These are phyloP conservation scores for Mortierella sp. DNA, from an alignment of 371 early-diverging fungal genomes.

Conservation along the genomic window DNA sequence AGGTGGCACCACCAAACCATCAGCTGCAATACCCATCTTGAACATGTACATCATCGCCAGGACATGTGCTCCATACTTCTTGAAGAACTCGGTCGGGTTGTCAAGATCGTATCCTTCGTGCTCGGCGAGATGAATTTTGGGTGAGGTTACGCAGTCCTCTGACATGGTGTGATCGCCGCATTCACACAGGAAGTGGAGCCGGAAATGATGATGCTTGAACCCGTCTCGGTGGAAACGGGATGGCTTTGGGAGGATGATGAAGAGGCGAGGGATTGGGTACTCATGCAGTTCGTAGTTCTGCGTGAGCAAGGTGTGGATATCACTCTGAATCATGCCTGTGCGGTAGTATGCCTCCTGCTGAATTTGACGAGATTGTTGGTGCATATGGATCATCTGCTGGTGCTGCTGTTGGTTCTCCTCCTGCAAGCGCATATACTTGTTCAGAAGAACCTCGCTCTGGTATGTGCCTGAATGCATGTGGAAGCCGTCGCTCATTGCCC, in stretches of 20 bases:
- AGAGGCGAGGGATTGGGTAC: slow-evolving; percentile 26
- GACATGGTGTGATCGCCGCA: slow-evolving; percentile 22
- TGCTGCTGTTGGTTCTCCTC: no score
- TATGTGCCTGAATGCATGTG: no score
- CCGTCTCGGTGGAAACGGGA: neutral
- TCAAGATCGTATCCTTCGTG: slow-evolving; percentile 43
- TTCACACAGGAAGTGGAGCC: slow-evolving; percentile 36
- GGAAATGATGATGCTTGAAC: slow-evolving; percentile 17
- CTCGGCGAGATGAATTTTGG: slow-evolving; percentile 29
- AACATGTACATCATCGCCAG: slow-evolving; percentile 31
- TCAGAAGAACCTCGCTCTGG: no score
- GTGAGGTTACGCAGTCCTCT: neutral
- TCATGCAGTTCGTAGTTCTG: slow-evolving; percentile 31
- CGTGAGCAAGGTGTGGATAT: no score
- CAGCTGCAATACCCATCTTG: slow-evolving; percentile 18
- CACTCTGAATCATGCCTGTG: no score
- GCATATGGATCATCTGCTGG: no score
- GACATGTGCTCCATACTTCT: slow-evolving; percentile 28
- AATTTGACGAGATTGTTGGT: no score
- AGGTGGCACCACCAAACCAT: slow-evolving; percentile 24
- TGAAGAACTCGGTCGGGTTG: slow-evolving; percentile 33
- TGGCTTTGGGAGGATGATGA: slow-evolving; percentile 19
- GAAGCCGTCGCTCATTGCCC: no score
- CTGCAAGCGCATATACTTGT: no score
- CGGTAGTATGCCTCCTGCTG: no score